Conservation (phyloP, 345 rosid species). For the Trapa incisa region DNA sequence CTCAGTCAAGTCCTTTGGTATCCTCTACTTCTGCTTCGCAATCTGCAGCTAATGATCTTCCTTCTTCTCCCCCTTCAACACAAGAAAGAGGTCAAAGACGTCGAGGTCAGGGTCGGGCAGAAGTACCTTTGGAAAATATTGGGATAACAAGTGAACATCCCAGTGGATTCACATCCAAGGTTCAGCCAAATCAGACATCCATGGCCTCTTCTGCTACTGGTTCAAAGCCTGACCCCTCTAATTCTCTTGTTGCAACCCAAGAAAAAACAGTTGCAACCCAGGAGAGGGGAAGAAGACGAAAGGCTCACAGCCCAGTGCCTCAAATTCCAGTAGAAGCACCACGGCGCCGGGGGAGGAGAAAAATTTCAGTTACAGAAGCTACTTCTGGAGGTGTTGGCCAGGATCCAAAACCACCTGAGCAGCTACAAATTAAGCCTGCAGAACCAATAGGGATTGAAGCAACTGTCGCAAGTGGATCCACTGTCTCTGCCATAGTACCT, state of each 20-base stretch:
- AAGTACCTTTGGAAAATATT: conserved; percentile 13
- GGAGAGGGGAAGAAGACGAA: conserved; percentile 31
- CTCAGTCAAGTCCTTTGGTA: conserved; percentile 10
- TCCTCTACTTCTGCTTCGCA: conserved; percentile 2
- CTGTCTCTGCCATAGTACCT: conserved; percentile 14
- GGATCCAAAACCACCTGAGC: conserved; percentile 17
- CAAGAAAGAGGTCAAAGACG: conserved; percentile 33
- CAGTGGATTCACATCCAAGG: neutral
- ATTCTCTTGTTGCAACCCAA: conserved; percentile 16
- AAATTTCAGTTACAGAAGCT: conserved; percentile 16
- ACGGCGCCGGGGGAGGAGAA: conserved; percentile 32
- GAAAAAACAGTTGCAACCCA: conserved; percentile 20
- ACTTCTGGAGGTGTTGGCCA: conserved; percentile 14
- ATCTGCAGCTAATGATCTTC: neutral
- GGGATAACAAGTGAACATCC: neutral
- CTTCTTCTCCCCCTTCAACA: conserved; percentile 10
- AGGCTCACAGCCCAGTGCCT: conserved; percentile 18
- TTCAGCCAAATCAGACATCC: neutral
- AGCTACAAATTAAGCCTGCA: conserved; percentile 17
- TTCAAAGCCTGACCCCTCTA: neutral
- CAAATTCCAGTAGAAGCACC: conserved; percentile 23
- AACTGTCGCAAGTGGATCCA: conserved; percentile 11
- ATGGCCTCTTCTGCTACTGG: neutral
- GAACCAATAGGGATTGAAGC: conserved; percentile 17
- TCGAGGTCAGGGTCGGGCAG: conserved; percentile 23